Evolutionary conservation across 441 rosid genomes (phyloP).

Genomic region (Pelargonium myrrhifolium): DNA sequence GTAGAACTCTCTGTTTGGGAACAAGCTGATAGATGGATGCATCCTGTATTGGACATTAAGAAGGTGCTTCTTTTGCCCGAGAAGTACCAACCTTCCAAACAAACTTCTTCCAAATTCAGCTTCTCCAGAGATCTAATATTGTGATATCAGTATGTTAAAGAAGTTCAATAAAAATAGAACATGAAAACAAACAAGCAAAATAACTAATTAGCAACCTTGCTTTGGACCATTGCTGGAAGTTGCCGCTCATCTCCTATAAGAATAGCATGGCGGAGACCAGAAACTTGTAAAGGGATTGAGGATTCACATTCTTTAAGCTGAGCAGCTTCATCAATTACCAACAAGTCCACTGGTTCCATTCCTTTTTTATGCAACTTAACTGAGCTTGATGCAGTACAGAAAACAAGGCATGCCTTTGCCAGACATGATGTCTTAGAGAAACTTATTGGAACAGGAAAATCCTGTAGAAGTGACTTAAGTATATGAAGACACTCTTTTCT

Average conservation of each 20-base stretch:
- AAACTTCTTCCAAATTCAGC: conserved; percentile 16
- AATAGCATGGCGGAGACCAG: conserved; percentile 12
- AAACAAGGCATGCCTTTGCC: conserved; percentile 7
- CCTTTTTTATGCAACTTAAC: conserved; percentile 7
- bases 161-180: too few species aligned
- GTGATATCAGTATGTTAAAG: too few species aligned
- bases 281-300: conserved; percentile 18
- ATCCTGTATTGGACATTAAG: conserved; percentile 11
- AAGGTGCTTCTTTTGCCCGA: conserved; percentile 7
- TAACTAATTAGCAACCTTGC: background rate
- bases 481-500: conserved; percentile 11
- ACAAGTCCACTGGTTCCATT: conserved; percentile 6
- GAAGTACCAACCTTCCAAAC: background rate
- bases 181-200: too few species aligned
- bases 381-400: conserved; percentile 17
- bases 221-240: conserved; percentile 10
- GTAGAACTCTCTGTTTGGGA: conserved; percentile 2
- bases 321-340: conserved; percentile 22
- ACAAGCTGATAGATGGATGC: conserved; percentile 13
- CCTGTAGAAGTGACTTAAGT: background rate
- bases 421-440: too few species aligned
- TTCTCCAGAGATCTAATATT: background rate
- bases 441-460: conserved; percentile 6
- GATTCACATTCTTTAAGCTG: conserved; percentile 22
- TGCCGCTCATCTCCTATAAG: conserved; percentile 5